Base-by-base conservation (phyloP, 805 yeast species). In the Myxozyma neotropica region DNA sequence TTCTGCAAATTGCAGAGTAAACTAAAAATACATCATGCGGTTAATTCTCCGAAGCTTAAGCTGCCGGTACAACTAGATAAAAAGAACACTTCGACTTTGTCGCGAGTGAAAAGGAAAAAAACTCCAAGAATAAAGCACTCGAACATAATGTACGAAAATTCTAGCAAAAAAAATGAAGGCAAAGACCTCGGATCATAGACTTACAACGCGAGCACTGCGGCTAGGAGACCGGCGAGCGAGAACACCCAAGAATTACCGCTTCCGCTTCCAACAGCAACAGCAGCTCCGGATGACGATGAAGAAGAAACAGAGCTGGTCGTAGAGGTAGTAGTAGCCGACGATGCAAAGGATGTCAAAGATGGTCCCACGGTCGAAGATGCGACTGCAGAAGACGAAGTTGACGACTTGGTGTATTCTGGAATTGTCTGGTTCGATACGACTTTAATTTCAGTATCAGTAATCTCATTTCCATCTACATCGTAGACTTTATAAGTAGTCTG, bases 401-500 rank as follows among this genome's bases (percentile, higher is more conserved):
- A 47, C n/a, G 58, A 21, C 15, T 44, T 21, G 6, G 52, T 3
- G 27, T 24, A 19, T n/a, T 43, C 51, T 15, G 50, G 52, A n/a
- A 45, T 26, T n/a, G 59, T 56, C 57, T 61, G 62, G 51, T 61
- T 49, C 7, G 65, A 61, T 23, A 61, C 65, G 43, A 61, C 52
- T 3, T 57, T 46, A 15, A 61, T 61, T 15, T 49, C 57, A 29
- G 73, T 66, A 53, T 69, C 70, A 15, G 54, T 47, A 36, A 71
- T 63, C 50, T 63, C 58, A 50, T 70, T 64, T 38, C 75, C 75
- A 35, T 65, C 58, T 35, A 62, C 55, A 54, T 73, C 74, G 56
- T 66, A 63, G 60, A 75, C 67, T 36, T 59, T 63, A 66, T 69
- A 71, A 38, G 68, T 68, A 40, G 72, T 65, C n/a, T 59, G 54